phyloP scores from a whole-genome alignment of 495 filamentous ascomycete species.

The Entonaema liquescens region DNA sequence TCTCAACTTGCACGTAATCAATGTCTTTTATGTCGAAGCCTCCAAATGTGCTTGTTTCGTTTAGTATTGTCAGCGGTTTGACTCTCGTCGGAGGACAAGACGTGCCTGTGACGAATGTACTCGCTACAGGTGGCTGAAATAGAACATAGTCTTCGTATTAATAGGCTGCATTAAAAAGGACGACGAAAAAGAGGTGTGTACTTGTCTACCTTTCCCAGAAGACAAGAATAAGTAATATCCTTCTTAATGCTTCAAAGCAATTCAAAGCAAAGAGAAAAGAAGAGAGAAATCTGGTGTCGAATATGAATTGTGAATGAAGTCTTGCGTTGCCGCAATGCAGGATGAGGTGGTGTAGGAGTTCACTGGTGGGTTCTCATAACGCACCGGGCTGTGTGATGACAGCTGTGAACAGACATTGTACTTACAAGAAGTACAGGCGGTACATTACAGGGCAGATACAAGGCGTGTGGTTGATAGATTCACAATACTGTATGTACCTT shows the following conservation, averaged over 20 bases:
- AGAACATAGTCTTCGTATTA: constrained; percentile 11
- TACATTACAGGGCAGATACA: not conserved
- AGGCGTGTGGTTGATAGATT: too few relatives aligned
- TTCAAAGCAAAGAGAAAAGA: constrained; percentile 5
- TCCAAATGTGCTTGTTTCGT: not conserved
- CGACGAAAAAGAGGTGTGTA: not conserved
- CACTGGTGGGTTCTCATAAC: constrained; percentile 28
- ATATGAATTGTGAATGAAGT: constrained; percentile 27
- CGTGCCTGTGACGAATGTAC: constrained; percentile 15
- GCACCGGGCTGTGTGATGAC: constrained; percentile 31
- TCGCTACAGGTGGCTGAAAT: constrained; percentile 13
- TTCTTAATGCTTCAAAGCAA: not conserved
- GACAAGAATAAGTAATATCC: constrained; percentile 9
- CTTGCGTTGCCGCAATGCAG: constrained; percentile 38
- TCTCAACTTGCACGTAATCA: not conserved
- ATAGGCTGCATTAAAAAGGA: not conserved
- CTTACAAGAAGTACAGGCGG: too few relatives aligned
- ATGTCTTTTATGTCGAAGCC: not conserved
- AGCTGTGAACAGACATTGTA: constrained; percentile 23
- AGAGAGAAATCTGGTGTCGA: not conserved
- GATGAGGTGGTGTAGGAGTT: constrained; percentile 32
- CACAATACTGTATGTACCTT: not conserved
- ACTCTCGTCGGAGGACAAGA: constrained; percentile 14
- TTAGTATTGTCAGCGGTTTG: constrained; percentile 14
- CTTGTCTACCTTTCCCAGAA: not conserved